Evolutionary conservation across 352 stramenopile species (phyloP), one percentile per base, ranked within the genome.

Genomic region (Globisporangium spiculum): DNA sequence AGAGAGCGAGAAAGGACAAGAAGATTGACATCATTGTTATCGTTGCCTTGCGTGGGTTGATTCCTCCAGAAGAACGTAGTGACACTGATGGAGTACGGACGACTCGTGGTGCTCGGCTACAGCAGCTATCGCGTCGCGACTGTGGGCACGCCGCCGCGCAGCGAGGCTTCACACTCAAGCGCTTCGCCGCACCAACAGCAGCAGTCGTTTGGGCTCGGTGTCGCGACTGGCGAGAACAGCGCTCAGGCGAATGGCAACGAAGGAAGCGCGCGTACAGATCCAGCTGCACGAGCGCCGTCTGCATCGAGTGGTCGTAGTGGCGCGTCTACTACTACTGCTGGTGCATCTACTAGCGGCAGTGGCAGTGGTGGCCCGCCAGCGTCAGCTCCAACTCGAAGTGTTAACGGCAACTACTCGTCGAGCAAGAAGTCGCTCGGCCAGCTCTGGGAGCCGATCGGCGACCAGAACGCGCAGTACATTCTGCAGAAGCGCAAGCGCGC

Each of bases 91-190:
- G 84, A 93, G 72, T 94, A 94, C 73, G 86, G 86, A 46, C 83
- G 85, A n/a, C 79, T 94, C 52, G 84, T 94, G 5, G 86, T 94
- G 72, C 74, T 94, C 18, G 86, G 86, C 67, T 94, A 94, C 72
- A 94, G 84, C 76, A 91, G 83, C 83, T 94, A 94, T 76, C 83
- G 81, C 63, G 81, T 92, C 36, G 84, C 81, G 54, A 77, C 78
- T 65, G 76, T 78, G 46, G 2, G 12, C 30, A 36, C 41, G 0
- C 76, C 66, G 22, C 64, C 70, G 16, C 71, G 69, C 27, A 81
- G 65, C 26, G 67, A 65, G 3, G 65, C 62, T 44, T 44, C 36
- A 26, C 24, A 46, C 4, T 50, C 68, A 52, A 8, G 44, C 44
- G 18, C 44, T 22, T 52, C 44, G 4, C 18, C 41, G 6, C 44